Conservation (phyloP, 2,329 filamentous ascomycete species). For the Fusarium udum region DNA sequence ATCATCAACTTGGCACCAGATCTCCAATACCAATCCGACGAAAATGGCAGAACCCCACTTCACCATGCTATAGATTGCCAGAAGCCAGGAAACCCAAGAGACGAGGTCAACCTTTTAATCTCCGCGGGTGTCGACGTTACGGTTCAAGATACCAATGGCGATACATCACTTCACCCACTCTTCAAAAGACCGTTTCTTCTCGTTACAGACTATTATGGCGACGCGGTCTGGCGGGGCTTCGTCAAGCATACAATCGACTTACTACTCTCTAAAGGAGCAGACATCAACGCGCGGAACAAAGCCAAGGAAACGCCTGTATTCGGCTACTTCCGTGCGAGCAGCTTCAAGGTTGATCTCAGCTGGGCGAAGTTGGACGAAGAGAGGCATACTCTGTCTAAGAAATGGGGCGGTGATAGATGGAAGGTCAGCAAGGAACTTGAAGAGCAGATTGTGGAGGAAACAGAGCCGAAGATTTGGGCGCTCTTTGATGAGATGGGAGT, state of each 20-base stretch:
- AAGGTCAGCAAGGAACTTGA: not conserved
- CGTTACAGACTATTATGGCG: not conserved
- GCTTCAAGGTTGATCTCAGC: not conserved
- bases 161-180: not conserved
- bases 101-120: fast-evolving
- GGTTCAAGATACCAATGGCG: not conserved
- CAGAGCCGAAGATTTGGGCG: not conserved
- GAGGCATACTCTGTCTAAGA: not conserved
- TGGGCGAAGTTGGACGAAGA: not conserved
- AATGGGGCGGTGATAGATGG: not conserved
- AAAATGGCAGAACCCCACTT: not conserved
- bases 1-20: not conserved
- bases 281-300: not conserved
- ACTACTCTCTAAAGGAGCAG: not conserved
- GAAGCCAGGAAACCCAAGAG: not conserved
- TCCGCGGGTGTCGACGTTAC: fast-evolving
- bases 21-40: not conserved
- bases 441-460: not conserved
- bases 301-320: not conserved
- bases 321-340: not conserved
- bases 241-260: not conserved
- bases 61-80: not conserved
- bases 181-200: not conserved
- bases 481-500: not conserved
- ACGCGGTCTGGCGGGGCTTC: not conserved